A percentile compares a stretch with the other conserved stretches of the same genome.
phyloP scores from a whole-genome alignment of 225 moss, liverwort and hornwort species.

The Takakia lepidozioides region DNA sequence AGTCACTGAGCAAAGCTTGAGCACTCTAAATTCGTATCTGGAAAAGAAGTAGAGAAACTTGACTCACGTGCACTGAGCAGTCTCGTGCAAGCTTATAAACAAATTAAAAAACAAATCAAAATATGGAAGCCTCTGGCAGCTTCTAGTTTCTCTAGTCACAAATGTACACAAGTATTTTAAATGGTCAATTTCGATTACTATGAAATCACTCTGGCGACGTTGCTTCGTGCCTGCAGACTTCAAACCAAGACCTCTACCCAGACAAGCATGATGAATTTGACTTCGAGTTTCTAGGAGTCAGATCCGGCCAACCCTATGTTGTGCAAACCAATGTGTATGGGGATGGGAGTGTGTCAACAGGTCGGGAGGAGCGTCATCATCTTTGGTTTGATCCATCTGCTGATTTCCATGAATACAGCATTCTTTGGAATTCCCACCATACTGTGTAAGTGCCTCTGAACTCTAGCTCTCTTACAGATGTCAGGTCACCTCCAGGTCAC shows the following conservation, averaged over 20 bases:
- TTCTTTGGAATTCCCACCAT: conserved; percentile 84
- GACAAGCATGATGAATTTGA: conserved; percentile 85
- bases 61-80: too few species aligned
- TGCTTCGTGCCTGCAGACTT: conserved; percentile 33
- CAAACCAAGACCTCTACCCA: conserved; percentile 62
- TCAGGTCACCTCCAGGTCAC: too few species aligned
- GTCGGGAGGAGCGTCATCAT: conserved; percentile 83
- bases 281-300: conserved; percentile 79
- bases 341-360: conserved; percentile 65
- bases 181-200: not conserved
- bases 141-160: too few species aligned
- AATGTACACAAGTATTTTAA: too few species aligned
- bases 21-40: too few species aligned
- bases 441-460: conserved; percentile 80
- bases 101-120: too few species aligned
- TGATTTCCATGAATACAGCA: conserved; percentile 78
- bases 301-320: conserved; percentile 56
- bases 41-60: too few species aligned
- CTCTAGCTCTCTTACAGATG: too few species aligned
- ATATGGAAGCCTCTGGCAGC: too few species aligned
- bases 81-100: too few species aligned
- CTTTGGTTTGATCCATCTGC: conserved; percentile 89
- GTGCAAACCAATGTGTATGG: conserved; percentile 87
- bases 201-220: not conserved
- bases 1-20: too few species aligned